These are phyloP conservation scores for Citrullus colocynthis DNA, from an alignment of 306 rosid species.

Conservation along the genomic window DNA sequence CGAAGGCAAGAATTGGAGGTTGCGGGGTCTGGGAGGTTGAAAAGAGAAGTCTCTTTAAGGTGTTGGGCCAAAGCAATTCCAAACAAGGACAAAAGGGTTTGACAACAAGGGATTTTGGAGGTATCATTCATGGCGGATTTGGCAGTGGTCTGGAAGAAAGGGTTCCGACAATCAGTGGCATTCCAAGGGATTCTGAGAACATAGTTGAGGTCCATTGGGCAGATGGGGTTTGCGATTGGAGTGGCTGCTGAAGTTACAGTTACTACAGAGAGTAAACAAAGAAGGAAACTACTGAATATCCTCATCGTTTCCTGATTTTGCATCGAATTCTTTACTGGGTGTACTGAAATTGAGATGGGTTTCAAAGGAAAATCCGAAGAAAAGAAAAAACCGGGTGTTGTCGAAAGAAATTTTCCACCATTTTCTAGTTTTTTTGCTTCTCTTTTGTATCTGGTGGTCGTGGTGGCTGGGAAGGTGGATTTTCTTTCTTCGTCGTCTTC, in stretches of 20 bases:
- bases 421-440: not conserved
- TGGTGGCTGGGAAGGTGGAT: not conserved
- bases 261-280: conserved; percentile 2
- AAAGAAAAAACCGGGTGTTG: not conserved
- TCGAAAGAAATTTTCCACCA: not conserved
- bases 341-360: not conserved
- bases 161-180: conserved; percentile 42
- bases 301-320: not conserved
- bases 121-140: conserved; percentile 3
- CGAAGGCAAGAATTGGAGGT: conserved; percentile 52
- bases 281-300: not conserved
- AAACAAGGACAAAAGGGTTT: conserved; percentile 35
- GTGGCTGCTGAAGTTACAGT: conserved; percentile 14
- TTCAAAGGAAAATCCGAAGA: not conserved
- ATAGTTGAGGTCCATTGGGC: conserved; percentile 71
- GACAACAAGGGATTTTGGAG: conserved; percentile 32
- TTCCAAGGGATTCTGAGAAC: conserved; percentile 58
- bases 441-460: not conserved
- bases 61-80: conserved; percentile 48
- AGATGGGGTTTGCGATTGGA: conserved; percentile 18
- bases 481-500: not conserved
- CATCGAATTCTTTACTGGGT: not conserved
- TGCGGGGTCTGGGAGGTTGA: conserved; percentile 40
- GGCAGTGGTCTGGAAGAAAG: conserved; percentile 18
- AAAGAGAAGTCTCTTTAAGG: conserved; percentile 57